Evolutionary conservation across 129 eudicot species (phyloP), one percentile per base, ranked within the genome.

Genomic region (Silybum marianum): DNA sequence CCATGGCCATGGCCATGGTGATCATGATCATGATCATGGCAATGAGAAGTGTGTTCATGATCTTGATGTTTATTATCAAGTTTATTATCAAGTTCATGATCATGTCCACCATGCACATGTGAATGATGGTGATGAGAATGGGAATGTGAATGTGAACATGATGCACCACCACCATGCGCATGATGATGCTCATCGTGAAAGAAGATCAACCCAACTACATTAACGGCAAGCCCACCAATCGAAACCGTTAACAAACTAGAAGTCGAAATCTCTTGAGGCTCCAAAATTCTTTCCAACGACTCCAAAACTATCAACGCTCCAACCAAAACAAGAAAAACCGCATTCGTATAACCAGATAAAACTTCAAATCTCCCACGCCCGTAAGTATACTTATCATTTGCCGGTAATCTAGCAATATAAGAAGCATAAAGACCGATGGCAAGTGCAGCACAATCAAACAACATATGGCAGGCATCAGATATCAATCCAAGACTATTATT

Each of bases 341-440:
- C 99, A 89, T 95, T 95, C 9, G 86, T 91, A 83, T 95, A 95
- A 58, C 99, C 99, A 0, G 99, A 95, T 0, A 95, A 86, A 83
- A 95, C 97, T 89, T 95, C 99, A 84, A 95, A 95, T 39, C 99
- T 95, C 65, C 98, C 99, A 78, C 97, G 97, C 11, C 99, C 99
- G 87, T 89, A 95, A 70, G 89, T 91, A 58, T 86, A 95, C 79
- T 86, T 91, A 70, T 83, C 62, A 63, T 92, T 95, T 4, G 98
- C 97, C 8, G 99, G 99, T 81, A 95, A 68, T 54, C 99, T 80
- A 0, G 99, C 89, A 65, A 95, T 89, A 71, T 92, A 95, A 0
- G 97, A 92, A 63, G 99, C 99, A 81, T 95, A 95, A 63, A 95
- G 83, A 73, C 98, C 99, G 85, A 95, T 95, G 0, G 91, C 99